A percentile compares a stretch with the other conserved stretches of the same genome.
Conservation (phyloP, 1,284 basidiomycete species). For the Wolfiporia cocos region DNA sequence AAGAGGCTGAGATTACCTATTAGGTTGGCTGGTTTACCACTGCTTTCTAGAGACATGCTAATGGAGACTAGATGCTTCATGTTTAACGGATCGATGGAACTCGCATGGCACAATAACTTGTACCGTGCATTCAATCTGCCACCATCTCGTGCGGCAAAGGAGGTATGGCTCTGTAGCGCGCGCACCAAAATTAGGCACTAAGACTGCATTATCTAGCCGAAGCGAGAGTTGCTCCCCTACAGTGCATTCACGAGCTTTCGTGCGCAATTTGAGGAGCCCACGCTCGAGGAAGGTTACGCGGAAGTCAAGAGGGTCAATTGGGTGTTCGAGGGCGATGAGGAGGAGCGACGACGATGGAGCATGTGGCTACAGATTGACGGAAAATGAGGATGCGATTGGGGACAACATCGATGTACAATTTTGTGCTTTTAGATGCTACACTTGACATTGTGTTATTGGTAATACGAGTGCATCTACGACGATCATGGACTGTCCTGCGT, state of each 20-base stretch:
- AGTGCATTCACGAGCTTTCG: slow-evolving; percentile 58
- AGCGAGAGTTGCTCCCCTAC: slow-evolving; percentile 59
- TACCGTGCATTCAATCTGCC: slow-evolving; percentile 70
- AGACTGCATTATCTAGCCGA: too few species aligned
- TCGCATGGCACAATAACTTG: slow-evolving; percentile 88
- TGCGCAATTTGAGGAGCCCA: slow-evolving; percentile 62
- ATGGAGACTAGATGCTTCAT: slow-evolving; percentile 53
- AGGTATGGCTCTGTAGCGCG: too few species aligned
- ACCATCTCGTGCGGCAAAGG: slow-evolving; percentile 28
- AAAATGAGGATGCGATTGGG: too few species aligned
- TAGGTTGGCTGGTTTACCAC: slow-evolving; percentile 35
- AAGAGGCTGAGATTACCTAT: slow-evolving; percentile 47
- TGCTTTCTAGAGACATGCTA: not conserved
- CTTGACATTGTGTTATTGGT: too few species aligned
- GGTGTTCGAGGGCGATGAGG: slow-evolving; percentile 69
- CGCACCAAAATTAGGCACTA: too few species aligned
- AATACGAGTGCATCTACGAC: too few species aligned
- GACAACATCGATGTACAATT: too few species aligned
- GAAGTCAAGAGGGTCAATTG: slow-evolving; percentile 77
- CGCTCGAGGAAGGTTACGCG: slow-evolving; percentile 62
- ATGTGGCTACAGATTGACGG: slow-evolving; percentile 75
- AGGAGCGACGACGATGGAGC: slow-evolving; percentile 66
- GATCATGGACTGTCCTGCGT: too few species aligned
- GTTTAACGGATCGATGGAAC: slow-evolving; percentile 66
- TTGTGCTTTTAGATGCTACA: too few species aligned